Evolutionary conservation across 345 rosid species (phyloP).

Genomic region (Arabis hirsuta): DNA sequence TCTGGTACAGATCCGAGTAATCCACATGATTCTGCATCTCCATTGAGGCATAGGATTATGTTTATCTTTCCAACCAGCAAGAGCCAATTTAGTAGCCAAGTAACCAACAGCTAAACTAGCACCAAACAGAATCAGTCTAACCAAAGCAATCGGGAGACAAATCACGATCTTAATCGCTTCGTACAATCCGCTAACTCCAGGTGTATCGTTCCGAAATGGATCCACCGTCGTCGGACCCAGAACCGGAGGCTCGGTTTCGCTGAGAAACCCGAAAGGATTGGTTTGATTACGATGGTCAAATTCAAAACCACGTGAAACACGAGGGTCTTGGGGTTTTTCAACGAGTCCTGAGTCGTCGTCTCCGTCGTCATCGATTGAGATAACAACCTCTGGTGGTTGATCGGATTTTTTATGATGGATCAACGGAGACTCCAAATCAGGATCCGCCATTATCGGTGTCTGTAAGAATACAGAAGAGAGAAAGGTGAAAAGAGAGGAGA

Average conservation of each 20-base stretch:
- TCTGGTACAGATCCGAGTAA: conserved; percentile 78
- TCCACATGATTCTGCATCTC: conserved; percentile 87
- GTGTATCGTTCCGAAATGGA: conserved; percentile 77
- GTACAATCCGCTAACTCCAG: conserved; percentile 60
- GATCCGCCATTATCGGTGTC: conserved; percentile 58
- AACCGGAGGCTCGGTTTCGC: conserved; percentile 54
- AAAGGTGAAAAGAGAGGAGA: not conserved
- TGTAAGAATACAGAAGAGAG: conserved; percentile 27
- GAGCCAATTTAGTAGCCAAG: conserved; percentile 74
- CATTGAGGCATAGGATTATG: conserved; percentile 88
- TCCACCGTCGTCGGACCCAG: conserved; percentile 60
- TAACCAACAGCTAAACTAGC: conserved; percentile 65
- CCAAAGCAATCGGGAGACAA: conserved; percentile 70
- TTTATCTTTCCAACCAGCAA: conserved; percentile 83
- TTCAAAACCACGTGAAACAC: conserved; percentile 25
- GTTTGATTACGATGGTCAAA: conserved; percentile 12
- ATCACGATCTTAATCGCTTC: conserved; percentile 71
- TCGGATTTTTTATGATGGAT: conserved; percentile 53
- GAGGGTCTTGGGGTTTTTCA: conserved; percentile 3
- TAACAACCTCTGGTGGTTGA: conserved; percentile 50
- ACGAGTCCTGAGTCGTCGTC: conserved; percentile 32
- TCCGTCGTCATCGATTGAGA: conserved; percentile 52
- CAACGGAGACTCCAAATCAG: conserved; percentile 60
- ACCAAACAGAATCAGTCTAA: conserved; percentile 70
- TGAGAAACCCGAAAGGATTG: conserved; percentile 70